Base-by-base conservation (phyloP, 192 early-diverging fungal species). In the Dissophora globulifera region DNA sequence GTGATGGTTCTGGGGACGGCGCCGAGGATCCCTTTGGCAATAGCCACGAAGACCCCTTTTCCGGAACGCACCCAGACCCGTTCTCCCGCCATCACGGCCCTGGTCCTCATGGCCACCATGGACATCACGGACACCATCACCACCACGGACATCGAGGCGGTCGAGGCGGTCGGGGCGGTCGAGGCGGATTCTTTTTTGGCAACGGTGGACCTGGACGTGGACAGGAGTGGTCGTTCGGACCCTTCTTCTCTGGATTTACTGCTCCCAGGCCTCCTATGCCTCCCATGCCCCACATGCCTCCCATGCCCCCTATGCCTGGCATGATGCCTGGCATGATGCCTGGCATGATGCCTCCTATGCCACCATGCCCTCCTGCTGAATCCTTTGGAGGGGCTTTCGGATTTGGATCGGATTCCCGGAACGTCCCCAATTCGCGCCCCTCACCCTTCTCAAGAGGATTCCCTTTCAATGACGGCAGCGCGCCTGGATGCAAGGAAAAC, bases 241-340 rank as follows among this genome's bases (percentile, higher is more conserved):
- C 47, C 9, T 23, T 48, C 23, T 52, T 56, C 27, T 32, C 63
- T 33, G 22, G 16, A 6, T 10, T 40, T 7, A 22, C 16, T 4
- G 59, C 70, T n/a, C 49, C 62, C 1, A 56, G 49, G 54, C 69
- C 61, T 22, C 58, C 58, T 27, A 66, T 69, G 57, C 67, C 67
- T 4, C 55, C 49, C 0, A 62, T 62, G 60, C 59, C 59, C 8
- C 46, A 42, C 3, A 62, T 62, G 72, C 62, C 62, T n/a, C 41
- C 29, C 0, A 64, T 74, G 69, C 61, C 60, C n/a, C 48, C 47
- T 1, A 70, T 70, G 67, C 67, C 49, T 35, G 19, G 35, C 1
- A 62, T n/a, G n/a, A n/a, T n/a, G n/a, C n/a, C n/a, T n/a, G n/a
- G n/a, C n/a, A n/a, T n/a, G n/a, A n/a, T n/a, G n/a, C n/a, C n/a